Conservation (phyloP, 345 rosid genomes). For the Lagerstroemia speciosa region DNA sequence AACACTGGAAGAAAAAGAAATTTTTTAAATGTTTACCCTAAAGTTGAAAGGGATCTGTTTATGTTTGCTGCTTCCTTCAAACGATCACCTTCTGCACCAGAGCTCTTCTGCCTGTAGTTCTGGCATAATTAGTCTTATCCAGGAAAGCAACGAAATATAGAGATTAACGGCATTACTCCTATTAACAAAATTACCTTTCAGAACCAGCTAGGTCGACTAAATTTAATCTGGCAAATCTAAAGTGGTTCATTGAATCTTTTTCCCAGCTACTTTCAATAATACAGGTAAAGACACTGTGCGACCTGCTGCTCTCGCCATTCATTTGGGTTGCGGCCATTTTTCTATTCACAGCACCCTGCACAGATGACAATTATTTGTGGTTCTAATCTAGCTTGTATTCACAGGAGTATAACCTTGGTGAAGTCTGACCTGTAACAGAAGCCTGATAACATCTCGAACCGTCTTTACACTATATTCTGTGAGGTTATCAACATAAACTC, state of each 20-base stretch:
- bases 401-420: slow-evolving; percentile 4
- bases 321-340: slow-evolving; percentile 82
- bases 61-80: slow-evolving; percentile 96
- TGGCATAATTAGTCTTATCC: slow-evolving; percentile 13
- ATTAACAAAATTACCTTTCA: slow-evolving; percentile 55
- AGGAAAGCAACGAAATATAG: slow-evolving; percentile 8
- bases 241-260: slow-evolving; percentile 68
- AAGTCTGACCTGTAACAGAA: slow-evolving; percentile 53
- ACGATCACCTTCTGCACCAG: slow-evolving; percentile 98
- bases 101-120: slow-evolving; percentile 75
- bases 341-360: slow-evolving; percentile 78
- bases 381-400: neutral
- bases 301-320: slow-evolving; percentile 96
- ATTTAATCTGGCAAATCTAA: slow-evolving; percentile 86
- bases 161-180: slow-evolving; percentile 2
- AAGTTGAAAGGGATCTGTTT: slow-evolving; percentile 85
- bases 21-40: slow-evolving; percentile 44
- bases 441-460: slow-evolving; percentile 66
- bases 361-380: neutral
- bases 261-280: slow-evolving; percentile 87
- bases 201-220: slow-evolving; percentile 97
- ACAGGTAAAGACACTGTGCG: slow-evolving; percentile 96
- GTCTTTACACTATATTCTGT: slow-evolving; percentile 55
- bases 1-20: neutral
- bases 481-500: slow-evolving; percentile 85